Base-by-base conservation (phyloP, 345 rosid species). In the Eucalyptus microcorys region DNA sequence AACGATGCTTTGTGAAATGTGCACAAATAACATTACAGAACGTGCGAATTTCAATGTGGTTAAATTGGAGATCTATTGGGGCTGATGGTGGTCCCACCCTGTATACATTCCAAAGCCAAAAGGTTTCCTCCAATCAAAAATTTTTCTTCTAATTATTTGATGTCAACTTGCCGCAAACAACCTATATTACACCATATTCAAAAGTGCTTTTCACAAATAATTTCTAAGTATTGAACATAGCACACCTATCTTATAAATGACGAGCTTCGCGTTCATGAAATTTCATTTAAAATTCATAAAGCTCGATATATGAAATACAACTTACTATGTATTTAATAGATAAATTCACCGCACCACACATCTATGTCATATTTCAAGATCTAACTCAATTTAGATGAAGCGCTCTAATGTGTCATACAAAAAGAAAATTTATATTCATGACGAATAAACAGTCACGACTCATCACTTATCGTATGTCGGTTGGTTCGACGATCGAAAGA, bases 191-290 rank as follows among this genome's bases (percentile, higher is more conserved):
- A 32, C 10, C 79, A 66, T 32, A 66, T 66, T 1, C 19, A 19
- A 66, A 66, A 66, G 79, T n/a, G 22, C 5, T 66, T 66, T 66
- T 66, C 21, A 32, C 43, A 17, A 17, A 17, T 68, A 68, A 2
- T 34, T 68, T 34, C 4, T 34, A 8, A 68, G 14, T 7, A 68
- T 1, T 5, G 1, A 50, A 50, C 55, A 50, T 8, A 16, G 7
- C 12, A 8, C 8, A 30, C 19, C 19, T 30, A 30, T 61, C 0
- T 61, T 61, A 30, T 64, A 14, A 68, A 34, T 34, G 45, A 37
- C 2, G 8, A 34, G 0, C 22, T 15, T 66, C 0, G 79, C 2
- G 0, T 19, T 21, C 11, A 34, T 1, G 14, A 71, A 34, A 34
- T 34, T 37, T 10, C 14, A 34, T 19, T 1, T 17, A 5, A 71